A percentile compares a stretch with the other conserved stretches of the same genome.
phyloP scores from a whole-genome alignment of 2,329 filamentous ascomycete species.

The Colletotrichum sojae region DNA sequence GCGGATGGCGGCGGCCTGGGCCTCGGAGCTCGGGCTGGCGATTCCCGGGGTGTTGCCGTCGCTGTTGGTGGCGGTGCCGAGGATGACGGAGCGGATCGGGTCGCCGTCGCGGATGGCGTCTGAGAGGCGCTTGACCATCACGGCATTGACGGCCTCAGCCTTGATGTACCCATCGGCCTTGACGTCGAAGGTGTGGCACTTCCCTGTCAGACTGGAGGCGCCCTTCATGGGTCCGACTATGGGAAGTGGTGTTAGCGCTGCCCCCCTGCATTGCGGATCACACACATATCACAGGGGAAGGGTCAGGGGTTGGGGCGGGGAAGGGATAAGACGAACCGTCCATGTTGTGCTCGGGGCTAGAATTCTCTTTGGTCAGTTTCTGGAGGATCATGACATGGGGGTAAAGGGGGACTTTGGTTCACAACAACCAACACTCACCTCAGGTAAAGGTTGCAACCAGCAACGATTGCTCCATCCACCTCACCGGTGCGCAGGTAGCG shows the following conservation, averaged over 20 bases:
- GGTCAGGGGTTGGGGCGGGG: no score
- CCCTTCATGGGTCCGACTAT: conserved; percentile 15
- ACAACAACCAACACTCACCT: no score
- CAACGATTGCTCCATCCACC: conserved; percentile 33
- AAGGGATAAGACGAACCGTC: no score
- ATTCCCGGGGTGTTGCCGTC: conserved; percentile 54
- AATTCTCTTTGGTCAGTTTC: no score
- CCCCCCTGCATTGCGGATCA: no score
- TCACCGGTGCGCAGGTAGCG: conserved; percentile 43
- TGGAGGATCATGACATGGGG: no score
- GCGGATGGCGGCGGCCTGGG: conserved; percentile 50
- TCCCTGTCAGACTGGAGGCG: conserved; percentile 1
- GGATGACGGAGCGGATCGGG: conserved; percentile 51
- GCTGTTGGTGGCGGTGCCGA: conserved; percentile 45
- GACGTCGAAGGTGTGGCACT: conserved; percentile 41
- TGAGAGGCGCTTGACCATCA: conserved; percentile 59
- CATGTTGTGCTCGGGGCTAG: no score
- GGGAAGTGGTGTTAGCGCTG: no score
- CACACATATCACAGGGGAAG: no score
- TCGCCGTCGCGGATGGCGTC: conserved; percentile 60
- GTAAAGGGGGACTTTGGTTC: no score
- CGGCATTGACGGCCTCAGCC: conserved; percentile 58
- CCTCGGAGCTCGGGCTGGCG: conserved; percentile 48
- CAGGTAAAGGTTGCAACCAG: conserved; percentile 43
- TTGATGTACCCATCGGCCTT: conserved; percentile 61